These are phyloP conservation scores for Psidium guajava DNA, from an alignment of 345 rosid genomes.

Conservation along the genomic window DNA sequence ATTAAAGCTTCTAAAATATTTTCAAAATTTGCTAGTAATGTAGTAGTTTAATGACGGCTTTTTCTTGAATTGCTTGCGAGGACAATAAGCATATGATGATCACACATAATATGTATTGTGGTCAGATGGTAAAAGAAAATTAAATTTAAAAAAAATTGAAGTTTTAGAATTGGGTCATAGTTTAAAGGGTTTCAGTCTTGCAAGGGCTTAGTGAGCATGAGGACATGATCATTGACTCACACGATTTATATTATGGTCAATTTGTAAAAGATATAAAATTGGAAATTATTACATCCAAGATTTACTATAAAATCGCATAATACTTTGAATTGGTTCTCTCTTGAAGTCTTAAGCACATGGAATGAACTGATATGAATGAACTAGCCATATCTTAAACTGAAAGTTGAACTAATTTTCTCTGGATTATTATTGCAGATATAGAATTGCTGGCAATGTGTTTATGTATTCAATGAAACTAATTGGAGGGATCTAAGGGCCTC, in stretches of 20 bases:
- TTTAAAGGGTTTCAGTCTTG: background rate
- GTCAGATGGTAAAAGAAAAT: background rate
- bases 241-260: background rate
- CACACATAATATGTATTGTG: background rate
- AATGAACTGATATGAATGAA: background rate
- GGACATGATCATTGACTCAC: background rate
- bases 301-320: background rate
- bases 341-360: background rate
- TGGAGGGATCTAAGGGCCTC: background rate
- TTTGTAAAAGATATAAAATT: background rate
- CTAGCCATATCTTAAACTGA: background rate
- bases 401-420: background rate
- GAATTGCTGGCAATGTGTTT: background rate
- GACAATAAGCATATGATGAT: background rate
- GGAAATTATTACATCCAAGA: background rate
- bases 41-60: background rate
- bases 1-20: background rate
- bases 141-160: background rate
- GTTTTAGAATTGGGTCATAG: background rate
- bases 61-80: background rate
- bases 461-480: background rate
- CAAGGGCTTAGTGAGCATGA: background rate
- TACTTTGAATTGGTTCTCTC: background rate
- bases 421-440: background rate
- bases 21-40: background rate